Conservation (phyloP, 768 basidiomycete genomes). For the Leucocoprinus sp. region DNA sequence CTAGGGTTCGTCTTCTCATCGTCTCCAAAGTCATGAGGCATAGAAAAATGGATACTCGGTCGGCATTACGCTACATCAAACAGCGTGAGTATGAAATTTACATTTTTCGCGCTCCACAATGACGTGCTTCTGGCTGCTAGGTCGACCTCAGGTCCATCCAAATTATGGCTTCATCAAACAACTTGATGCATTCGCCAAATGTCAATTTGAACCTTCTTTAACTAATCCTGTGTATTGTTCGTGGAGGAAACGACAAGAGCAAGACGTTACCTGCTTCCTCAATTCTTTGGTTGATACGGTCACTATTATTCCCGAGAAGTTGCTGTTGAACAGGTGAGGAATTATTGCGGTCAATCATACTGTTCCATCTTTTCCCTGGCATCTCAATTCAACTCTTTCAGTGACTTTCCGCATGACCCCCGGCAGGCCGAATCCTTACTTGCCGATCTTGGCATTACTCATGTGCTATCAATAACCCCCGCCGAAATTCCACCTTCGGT, state of each 20-base stretch:
- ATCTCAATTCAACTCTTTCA: conserved; percentile 13
- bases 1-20: not conserved
- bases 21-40: conserved; percentile 40
- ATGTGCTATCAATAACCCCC: conserved; percentile 48
- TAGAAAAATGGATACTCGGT: conserved; percentile 28
- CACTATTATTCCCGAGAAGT: conserved; percentile 37
- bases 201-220: conserved; percentile 36
- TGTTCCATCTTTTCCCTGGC: not conserved
- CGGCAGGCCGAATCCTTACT: conserved; percentile 44
- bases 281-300: conserved; percentile 44
- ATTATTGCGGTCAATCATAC: not conserved
- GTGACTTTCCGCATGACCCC: conserved; percentile 50
- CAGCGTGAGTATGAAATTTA: conserved; percentile 28
- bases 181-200: conserved; percentile 44
- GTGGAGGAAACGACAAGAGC: conserved; percentile 52
- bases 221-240: conserved; percentile 37
- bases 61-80: conserved; percentile 42
- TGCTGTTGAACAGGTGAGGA: conserved; percentile 44
- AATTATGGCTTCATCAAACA: conserved; percentile 54
- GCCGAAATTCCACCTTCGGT: conserved; percentile 30
- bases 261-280: conserved; percentile 45
- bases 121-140: conserved; percentile 16
- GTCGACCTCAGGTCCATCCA: conserved; percentile 32
- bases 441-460: conserved; percentile 42
- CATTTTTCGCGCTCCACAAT: conserved; percentile 8